A percentile compares a stretch with the other conserved stretches of the same genome.
phyloP scores from a whole-genome alignment of 2,329 filamentous ascomycete genomes.

The Clathrospora elynae region DNA sequence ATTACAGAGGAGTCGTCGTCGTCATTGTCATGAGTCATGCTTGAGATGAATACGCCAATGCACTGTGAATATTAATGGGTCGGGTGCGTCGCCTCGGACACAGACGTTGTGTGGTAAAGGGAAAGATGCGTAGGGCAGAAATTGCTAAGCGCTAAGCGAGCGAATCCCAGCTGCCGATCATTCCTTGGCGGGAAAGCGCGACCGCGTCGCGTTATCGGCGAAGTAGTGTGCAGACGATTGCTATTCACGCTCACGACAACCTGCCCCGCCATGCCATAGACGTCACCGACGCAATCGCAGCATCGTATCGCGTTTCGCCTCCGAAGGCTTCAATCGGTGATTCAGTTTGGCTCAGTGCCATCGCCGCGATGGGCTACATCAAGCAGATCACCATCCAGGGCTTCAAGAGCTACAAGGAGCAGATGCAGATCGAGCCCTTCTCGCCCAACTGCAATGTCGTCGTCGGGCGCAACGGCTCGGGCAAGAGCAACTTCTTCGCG shows the following conservation, averaged over 20 bases:
- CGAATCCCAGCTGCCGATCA: too few species aligned
- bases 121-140: too few species aligned
- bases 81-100: too few species aligned
- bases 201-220: conserved; percentile 31
- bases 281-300: conserved; percentile 19
- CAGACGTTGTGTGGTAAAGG: too few species aligned
- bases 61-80: too few species aligned
- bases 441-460: conserved; percentile 98
- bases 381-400: conserved; percentile 99
- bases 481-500: conserved; percentile 99
- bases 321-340: neutral
- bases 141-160: too few species aligned
- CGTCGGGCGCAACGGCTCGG: conserved; percentile 97
- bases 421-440: conserved; percentile 97
- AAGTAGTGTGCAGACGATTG: conserved; percentile 13
- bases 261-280: conserved; percentile 27
- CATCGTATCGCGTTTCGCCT: conserved; percentile 4
- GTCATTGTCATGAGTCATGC: too few species aligned
- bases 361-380: conserved; percentile 67
- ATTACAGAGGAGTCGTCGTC: too few species aligned
- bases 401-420: conserved; percentile 99
- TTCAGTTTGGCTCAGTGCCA: conserved; percentile 11
- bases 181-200: conserved; percentile 29
- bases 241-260: conserved; percentile 13
- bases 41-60: too few species aligned